phyloP scores from a whole-genome alignment of 768 basidiomycete species.

The Lentinus tigrinus region DNA sequence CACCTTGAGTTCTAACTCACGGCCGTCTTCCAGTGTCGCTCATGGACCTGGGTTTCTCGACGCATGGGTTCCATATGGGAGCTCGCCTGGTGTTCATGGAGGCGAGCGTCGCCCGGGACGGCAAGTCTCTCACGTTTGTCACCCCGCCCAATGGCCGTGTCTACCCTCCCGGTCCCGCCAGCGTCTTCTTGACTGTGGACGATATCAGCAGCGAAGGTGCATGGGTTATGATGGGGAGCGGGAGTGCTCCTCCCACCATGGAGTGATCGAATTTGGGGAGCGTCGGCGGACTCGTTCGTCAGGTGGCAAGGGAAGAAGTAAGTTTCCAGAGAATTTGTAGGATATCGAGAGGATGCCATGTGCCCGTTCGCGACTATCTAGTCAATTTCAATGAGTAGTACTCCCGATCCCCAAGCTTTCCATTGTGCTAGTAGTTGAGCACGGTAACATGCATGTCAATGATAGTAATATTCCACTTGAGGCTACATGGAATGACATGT shows the following conservation, averaged over 20 bases:
- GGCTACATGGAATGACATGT: no score
- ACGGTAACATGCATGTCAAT: no score
- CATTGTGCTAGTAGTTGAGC: no score
- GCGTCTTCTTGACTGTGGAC: constrained; percentile 62
- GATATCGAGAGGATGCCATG: no score
- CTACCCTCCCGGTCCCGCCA: constrained; percentile 85
- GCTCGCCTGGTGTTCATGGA: constrained; percentile 71
- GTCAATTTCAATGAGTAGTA: no score
- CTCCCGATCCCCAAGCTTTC: no score
- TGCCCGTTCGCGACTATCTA: no score
- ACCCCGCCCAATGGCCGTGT: constrained; percentile 63
- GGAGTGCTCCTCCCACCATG: constrained; percentile 59
- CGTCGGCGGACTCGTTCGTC: no score
- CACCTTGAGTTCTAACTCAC: not conserved
- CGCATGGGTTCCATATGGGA: constrained; percentile 74
- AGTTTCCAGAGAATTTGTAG: no score
- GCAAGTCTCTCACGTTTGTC: constrained; percentile 49
- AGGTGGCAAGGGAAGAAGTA: no score
- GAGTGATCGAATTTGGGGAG: constrained; percentile 28
- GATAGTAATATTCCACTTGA: no score
- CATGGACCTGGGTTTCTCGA: constrained; percentile 81
- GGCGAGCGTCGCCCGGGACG: constrained; percentile 42
- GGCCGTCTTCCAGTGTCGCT: constrained; percentile 52
- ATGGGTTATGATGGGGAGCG: constrained; percentile 70
- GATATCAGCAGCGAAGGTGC: constrained; percentile 62